These are phyloP conservation scores for Ceratobasidium sp. DNA, from an alignment of 1,284 basidiomycete species.

Conservation along the genomic window DNA sequence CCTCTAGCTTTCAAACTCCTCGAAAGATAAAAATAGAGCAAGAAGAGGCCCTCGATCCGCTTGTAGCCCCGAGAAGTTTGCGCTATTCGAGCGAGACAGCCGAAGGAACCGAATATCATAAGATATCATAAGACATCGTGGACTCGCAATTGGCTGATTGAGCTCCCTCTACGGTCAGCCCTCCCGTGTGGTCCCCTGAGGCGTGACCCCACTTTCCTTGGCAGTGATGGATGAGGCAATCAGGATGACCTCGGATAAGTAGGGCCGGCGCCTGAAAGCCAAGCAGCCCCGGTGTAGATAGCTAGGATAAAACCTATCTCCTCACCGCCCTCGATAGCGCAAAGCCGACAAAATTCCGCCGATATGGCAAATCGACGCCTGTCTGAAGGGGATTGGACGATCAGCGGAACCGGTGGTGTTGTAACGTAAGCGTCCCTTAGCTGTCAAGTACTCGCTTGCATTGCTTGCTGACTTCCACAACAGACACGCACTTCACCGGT, in stretches of 20 bases:
- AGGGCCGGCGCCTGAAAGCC: no score
- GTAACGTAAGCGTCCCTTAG: constrained; percentile 9
- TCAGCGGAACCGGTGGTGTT: background rate
- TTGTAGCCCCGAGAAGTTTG: background rate
- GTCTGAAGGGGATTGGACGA: background rate
- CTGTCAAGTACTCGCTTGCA: background rate
- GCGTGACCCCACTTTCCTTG: background rate
- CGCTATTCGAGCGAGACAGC: background rate
- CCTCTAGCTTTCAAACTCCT: no score
- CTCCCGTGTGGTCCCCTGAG: background rate
- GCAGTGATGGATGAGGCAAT: background rate
- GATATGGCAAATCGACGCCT: background rate
- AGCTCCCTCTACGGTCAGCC: background rate
- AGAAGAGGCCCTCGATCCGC: background rate
- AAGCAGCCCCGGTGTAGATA: no score
- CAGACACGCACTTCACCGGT: background rate
- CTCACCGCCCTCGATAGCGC: background rate
- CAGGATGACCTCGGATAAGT: no score
- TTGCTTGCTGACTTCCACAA: background rate
- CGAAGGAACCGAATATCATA: background rate
- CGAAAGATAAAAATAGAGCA: background rate
- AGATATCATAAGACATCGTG: background rate
- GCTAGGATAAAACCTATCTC: no score
- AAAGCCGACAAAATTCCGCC: background rate
- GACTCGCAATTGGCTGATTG: background rate